These are phyloP conservation scores for Hymenoscyphus albidus DNA, from an alignment of 2,329 filamentous ascomycete species.

Conservation along the genomic window DNA sequence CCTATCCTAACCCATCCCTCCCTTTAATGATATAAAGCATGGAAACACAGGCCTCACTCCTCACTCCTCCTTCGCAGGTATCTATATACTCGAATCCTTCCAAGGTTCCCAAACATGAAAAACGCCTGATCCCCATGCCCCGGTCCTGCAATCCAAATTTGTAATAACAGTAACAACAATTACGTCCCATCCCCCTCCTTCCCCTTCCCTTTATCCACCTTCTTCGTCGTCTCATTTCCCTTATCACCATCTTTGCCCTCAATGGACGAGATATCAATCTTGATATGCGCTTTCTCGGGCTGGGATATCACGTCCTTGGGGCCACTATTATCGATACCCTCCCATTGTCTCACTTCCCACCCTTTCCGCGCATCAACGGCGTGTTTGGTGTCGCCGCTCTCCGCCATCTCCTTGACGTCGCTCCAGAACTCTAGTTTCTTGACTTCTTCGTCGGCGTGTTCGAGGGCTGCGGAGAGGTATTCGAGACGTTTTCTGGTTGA, in stretches of 20 bases:
- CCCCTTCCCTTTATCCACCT: not conserved
- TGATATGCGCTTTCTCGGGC: not conserved
- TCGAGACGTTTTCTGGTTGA: conserved; percentile 42
- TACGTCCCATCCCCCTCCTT: not conserved
- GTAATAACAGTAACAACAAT: too few relatives aligned
- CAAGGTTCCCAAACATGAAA: too few relatives aligned
- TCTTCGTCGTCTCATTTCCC: too few relatives aligned
- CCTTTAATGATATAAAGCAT: too few relatives aligned
- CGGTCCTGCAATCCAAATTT: too few relatives aligned
- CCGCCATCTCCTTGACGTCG: conserved; percentile 69
- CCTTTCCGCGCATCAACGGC: conserved; percentile 31
- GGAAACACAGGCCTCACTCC: too few relatives aligned
- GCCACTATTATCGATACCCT: conserved; percentile 31
- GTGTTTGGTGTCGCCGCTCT: conserved; percentile 38
- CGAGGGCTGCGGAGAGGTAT: conserved; percentile 69
- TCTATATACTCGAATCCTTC: too few relatives aligned
- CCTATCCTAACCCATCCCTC: too few relatives aligned
- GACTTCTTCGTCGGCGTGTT: conserved; percentile 76
- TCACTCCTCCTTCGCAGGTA: too few relatives aligned
- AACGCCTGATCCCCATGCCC: too few relatives aligned
- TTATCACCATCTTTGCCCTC: not conserved
- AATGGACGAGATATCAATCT: not conserved
- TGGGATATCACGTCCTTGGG: conserved; percentile 31
- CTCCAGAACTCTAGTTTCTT: conserved; percentile 83
- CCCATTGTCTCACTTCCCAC: conserved; percentile 30